phyloP scores from a whole-genome alignment of 257 asterid species.

The Apocynum venetum region DNA sequence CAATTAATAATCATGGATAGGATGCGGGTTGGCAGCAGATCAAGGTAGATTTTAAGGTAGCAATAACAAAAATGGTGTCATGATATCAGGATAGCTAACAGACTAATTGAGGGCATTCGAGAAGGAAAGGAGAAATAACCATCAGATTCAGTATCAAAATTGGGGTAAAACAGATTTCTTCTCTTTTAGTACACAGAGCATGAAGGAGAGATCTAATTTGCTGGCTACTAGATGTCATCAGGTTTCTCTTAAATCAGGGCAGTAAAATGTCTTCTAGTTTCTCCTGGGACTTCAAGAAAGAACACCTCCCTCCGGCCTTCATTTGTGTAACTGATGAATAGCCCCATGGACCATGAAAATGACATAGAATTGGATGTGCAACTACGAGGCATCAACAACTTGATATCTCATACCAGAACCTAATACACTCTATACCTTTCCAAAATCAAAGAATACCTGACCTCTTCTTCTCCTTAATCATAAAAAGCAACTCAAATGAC shows the following conservation, averaged over 20 bases:
- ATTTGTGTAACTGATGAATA: background rate
- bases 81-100: background rate
- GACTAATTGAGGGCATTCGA: background rate
- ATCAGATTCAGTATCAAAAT: background rate
- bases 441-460: background rate
- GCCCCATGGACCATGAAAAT: background rate
- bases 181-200: background rate
- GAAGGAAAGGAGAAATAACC: background rate
- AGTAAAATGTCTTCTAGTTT: background rate
- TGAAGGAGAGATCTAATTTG: background rate
- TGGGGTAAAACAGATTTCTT: background rate
- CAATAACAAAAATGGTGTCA: background rate
- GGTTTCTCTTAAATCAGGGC: background rate
- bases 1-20: background rate
- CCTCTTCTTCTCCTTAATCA: no score
- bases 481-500: background rate
- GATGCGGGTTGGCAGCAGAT: background rate
- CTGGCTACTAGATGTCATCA: background rate
- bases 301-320: background rate
- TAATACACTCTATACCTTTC: background rate
- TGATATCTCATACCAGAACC: background rate
- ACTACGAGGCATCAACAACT: background rate
- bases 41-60: background rate
- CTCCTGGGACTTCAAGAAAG: background rate
- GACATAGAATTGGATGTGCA: background rate